phyloP scores from a whole-genome alignment of 2,329 filamentous ascomycete genomes.

The Fusarium sp. region DNA sequence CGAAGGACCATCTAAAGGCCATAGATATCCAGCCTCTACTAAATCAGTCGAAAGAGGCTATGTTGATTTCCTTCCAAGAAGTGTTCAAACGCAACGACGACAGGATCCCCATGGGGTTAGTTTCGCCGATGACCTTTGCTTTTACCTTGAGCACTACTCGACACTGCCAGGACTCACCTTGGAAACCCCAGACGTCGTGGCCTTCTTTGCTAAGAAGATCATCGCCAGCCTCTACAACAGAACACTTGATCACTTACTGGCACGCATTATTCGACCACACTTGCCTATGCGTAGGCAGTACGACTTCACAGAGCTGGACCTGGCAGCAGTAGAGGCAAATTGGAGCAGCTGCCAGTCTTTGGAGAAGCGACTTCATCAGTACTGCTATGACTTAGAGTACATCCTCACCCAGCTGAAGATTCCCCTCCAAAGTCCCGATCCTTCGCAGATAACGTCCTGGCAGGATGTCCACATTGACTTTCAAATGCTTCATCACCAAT shows the following conservation, averaged over 20 bases:
- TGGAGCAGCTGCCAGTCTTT: constrained; percentile 10
- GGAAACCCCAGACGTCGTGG: not conserved
- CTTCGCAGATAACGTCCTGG: not conserved
- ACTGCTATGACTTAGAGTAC: constrained; percentile 2
- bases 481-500: constrained; percentile 3
- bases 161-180: not conserved
- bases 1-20: not conserved
- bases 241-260: not conserved
- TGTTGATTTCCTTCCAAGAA: not conserved
- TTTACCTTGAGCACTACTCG: constrained; percentile 2
- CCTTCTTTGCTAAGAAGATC: not conserved
- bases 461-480: not conserved
- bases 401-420: not conserved
- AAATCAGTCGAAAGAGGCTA: not conserved
- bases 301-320: not conserved
- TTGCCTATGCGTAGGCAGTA: not conserved
- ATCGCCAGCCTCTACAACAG: not conserved
- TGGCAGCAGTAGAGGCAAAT: constrained; percentile 7
- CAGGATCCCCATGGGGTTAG: not conserved
- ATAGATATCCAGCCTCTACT: not conserved
- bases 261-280: not conserved
- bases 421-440: not conserved
- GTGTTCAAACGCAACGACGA: too few relatives aligned
- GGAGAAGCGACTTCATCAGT: constrained; percentile 1
- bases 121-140: constrained; percentile 1